phyloP scores from a whole-genome alignment of 2,329 filamentous ascomycete genomes.

The Colletotrichum viniferum region DNA sequence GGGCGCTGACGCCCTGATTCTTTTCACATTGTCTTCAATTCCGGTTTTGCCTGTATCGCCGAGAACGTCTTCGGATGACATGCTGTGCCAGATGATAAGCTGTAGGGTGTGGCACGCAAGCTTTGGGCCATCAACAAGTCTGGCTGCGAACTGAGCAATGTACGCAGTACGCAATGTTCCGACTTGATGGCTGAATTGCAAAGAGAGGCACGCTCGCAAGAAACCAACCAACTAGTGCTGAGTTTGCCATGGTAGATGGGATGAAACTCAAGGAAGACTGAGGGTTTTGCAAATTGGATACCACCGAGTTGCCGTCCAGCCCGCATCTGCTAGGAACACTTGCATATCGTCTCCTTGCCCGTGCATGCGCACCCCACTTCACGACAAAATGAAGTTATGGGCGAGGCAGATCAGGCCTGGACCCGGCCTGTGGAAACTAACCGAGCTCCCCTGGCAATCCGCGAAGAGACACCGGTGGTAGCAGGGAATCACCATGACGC shows the following conservation, averaged over 20 bases:
- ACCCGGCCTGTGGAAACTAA: not conserved
- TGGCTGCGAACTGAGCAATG: not conserved
- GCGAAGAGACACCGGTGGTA: not conserved
- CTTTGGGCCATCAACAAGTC: not conserved
- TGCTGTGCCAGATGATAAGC: not conserved
- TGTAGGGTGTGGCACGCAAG: not conserved
- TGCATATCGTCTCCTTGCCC: conserved; percentile 14
- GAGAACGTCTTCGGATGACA: not conserved
- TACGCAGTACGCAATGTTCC: not conserved
- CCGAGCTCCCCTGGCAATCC: not conserved
- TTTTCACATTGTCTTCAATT: not conserved
- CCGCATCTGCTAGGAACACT: conserved; percentile 13
- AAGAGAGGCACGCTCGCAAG: not conserved
- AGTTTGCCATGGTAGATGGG: not conserved
- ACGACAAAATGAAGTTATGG: conserved; percentile 3
- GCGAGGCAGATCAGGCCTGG: conserved; percentile 7
- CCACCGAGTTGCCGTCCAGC: not conserved
- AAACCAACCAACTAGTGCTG: not conserved
- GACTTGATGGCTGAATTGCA: not conserved
- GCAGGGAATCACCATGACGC: not conserved
- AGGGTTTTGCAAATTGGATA: not conserved
- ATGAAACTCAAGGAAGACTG: not conserved
- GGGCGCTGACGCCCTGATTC: not conserved
- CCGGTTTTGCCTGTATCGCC: not conserved
- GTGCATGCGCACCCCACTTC: conserved; percentile 10